Conservation (phyloP, 345 rosid species). For the Eucalyptus pauciflora region DNA sequence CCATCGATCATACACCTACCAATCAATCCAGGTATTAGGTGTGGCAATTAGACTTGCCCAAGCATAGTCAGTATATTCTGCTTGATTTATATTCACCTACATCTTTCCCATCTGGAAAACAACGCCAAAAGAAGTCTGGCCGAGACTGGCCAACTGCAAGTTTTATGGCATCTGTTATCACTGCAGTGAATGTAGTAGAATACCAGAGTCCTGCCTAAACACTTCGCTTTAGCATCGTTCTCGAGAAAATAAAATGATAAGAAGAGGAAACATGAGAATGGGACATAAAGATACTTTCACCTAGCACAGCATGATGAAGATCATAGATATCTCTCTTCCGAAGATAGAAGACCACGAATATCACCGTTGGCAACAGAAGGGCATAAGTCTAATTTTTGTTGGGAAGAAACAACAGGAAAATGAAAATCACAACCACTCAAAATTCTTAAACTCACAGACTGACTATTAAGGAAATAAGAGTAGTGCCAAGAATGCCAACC, state of each 20-base stretch:
- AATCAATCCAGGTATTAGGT: background rate
- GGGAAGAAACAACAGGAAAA: background rate
- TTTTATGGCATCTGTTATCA: constrained; percentile 71
- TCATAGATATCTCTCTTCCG: constrained; percentile 78
- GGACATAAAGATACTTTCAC: constrained; percentile 8
- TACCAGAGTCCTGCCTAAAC: constrained; percentile 53
- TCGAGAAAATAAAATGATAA: background rate
- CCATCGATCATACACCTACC: constrained; percentile 47
- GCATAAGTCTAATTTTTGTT: constrained; percentile 34
- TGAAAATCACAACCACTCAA: background rate
- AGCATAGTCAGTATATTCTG: background rate
- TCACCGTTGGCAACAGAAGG: constrained; percentile 47
- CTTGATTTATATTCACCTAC: constrained; percentile 16
- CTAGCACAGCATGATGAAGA: constrained; percentile 81
- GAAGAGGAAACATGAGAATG: background rate
- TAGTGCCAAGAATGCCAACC: constrained; percentile 18
- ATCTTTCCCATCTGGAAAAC: constrained; percentile 89
- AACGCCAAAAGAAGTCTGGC: constrained; percentile 98
- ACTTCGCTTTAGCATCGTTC: background rate
- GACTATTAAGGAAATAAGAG: background rate
- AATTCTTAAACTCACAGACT: background rate
- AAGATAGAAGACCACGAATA: constrained; percentile 42
- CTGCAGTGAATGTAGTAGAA: constrained; percentile 57
- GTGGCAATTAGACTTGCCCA: background rate
- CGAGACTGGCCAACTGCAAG: constrained; percentile 79